Evolutionary conservation across 257 asterid genomes (phyloP).

Genomic region (Hygrophila difformis): DNA sequence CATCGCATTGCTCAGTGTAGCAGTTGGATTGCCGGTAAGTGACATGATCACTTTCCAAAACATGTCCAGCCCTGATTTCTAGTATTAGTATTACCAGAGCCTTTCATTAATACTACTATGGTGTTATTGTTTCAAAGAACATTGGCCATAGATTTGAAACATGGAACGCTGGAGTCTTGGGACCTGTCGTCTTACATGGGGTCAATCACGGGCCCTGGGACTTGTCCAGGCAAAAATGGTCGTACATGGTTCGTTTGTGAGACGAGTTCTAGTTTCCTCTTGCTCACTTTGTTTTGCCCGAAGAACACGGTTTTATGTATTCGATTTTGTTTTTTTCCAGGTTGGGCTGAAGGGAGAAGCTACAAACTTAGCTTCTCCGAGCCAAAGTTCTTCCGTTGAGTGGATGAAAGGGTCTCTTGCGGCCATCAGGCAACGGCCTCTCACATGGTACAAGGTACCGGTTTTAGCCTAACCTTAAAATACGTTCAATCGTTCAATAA

Average conservation of each 20-base stretch:
- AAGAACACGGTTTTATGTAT: background rate
- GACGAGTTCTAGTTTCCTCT: background rate
- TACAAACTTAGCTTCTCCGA: conserved; percentile 59
- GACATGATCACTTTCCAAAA: background rate
- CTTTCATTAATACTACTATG: background rate
- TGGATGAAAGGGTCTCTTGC: conserved; percentile 49
- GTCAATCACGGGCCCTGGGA: conserved; percentile 57
- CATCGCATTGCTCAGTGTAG: conserved; percentile 72
- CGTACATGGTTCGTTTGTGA: conserved; percentile 55
- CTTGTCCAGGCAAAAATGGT: conserved; percentile 85
- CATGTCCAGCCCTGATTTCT: background rate
- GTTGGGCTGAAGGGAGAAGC: conserved; percentile 86
- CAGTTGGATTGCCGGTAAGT: conserved; percentile 85
- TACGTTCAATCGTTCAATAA: background rate
- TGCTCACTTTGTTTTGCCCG: background rate
- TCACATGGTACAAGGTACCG: conserved; percentile 88
- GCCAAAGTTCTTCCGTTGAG: conserved; percentile 37
- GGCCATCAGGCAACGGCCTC: conserved; percentile 46
- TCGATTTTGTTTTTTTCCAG: conserved; percentile 22
- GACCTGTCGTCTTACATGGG: conserved; percentile 73
- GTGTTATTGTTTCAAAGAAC: conserved; percentile 37
- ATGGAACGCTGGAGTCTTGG: conserved; percentile 62
- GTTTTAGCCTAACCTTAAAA: conserved; percentile 2
- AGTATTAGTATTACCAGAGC: background rate
- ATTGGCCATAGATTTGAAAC: conserved; percentile 69